These are phyloP conservation scores for Trametes elegans DNA, from an alignment of 768 basidiomycete species.

Conservation along the genomic window DNA sequence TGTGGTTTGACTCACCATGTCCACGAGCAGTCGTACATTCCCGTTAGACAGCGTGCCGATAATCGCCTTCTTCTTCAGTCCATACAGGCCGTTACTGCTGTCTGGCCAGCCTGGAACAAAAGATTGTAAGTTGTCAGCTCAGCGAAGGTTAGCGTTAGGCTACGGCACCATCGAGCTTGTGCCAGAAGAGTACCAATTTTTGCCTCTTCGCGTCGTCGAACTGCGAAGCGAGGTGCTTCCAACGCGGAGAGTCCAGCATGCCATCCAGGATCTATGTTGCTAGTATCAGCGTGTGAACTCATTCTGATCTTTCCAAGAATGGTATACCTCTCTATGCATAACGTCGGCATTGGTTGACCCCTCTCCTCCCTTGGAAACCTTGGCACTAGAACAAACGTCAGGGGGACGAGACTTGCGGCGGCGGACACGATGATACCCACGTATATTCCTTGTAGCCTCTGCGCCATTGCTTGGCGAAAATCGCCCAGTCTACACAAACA, in stretches of 20 bases:
- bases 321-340: constrained; percentile 53
- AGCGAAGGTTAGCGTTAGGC: neutral
- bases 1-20: constrained; percentile 55
- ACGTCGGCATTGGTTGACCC: constrained; percentile 53
- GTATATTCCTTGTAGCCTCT: constrained; percentile 46
- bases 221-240: constrained; percentile 44
- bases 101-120: constrained; percentile 55
- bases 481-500: constrained; percentile 37
- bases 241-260: constrained; percentile 49
- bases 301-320: neutral
- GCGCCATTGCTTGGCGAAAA: constrained; percentile 59
- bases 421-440: constrained; percentile 29
- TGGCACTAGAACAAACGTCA: constrained; percentile 33
- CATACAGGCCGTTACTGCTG: constrained; percentile 43
- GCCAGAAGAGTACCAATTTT: constrained; percentile 55
- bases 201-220: constrained; percentile 45
- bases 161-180: constrained; percentile 48
- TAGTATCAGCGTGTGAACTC: neutral
- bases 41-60: constrained; percentile 63
- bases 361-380: constrained; percentile 42
- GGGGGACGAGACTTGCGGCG: neutral
- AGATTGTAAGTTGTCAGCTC: neutral
- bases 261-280: constrained; percentile 53
- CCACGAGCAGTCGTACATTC: constrained; percentile 56
- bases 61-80: constrained; percentile 49